Evolutionary conservation across 768 basidiomycete species (phyloP), one percentile per base, ranked within the genome.

Genomic region (Chalciporus sphaerocephalus): DNA sequence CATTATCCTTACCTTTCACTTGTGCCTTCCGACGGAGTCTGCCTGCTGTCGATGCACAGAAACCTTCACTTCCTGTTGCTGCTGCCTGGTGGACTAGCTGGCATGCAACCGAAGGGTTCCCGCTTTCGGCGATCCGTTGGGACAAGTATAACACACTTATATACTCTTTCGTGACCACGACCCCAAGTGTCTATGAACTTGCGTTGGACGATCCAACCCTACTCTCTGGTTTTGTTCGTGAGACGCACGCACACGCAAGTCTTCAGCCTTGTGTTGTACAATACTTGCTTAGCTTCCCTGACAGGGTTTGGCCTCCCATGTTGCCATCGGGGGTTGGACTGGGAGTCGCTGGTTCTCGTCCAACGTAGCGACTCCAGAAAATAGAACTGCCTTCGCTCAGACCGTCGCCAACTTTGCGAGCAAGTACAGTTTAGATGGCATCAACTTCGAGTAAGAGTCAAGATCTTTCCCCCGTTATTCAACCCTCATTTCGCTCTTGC

Each of bases 281-380:
- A n/a, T 5, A 13, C 11, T 22, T 30, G 3, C 32, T 47, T n/a
- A 41, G 42, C 10, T 22, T 25, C 17, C 21, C 2, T 42, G 15
- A 16, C 51, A 87, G 84, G 55, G 61, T 50, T 81, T 86, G 10
- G 67, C 71, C 38, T 79, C 85, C 0, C 59, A 74, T 10, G 47
- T 85, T 22, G 77, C 80, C 0, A 69, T 91, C 15, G 87, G 87
- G 22, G 87, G 87, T 18, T 89, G 84, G 83, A 71, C 67, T 4
- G 87, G 87, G 5, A 73, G 80, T 2, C 60, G 51, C 21, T 85
- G 70, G 61, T 89, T 79, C 60, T 88, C 86, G 1, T 68, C 77
- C 6, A 69, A 73, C 13, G 76, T 89, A 11, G 78, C 73, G 4
- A 79, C 74, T 5, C 61, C 78, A 0, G 62, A 60, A 34, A 85